phyloP scores from a whole-genome alignment of 1,284 basidiomycete species.

The Ceratobasidium sp. region DNA sequence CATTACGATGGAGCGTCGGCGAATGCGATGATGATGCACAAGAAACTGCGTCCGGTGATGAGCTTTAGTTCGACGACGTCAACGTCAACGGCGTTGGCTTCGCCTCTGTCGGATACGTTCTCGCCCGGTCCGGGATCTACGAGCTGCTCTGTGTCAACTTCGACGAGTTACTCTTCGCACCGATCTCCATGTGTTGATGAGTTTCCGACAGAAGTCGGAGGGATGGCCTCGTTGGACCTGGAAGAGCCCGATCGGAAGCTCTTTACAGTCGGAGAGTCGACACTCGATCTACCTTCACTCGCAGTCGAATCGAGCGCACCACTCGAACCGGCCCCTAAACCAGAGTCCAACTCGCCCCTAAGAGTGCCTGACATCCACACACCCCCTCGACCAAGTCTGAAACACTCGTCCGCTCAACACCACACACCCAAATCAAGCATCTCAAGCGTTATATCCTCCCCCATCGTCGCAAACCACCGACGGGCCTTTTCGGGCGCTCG shows the following conservation, averaged over 20 bases:
- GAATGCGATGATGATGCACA: neutral
- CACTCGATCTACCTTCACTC: neutral
- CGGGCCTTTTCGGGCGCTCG: conserved; percentile 30
- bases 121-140: conserved; percentile 27
- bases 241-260: conserved; percentile 15
- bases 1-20: neutral
- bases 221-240: conserved; percentile 17
- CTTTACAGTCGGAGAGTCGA: neutral
- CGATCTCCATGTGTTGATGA: conserved; percentile 19
- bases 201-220: conserved; percentile 39
- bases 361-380: neutral
- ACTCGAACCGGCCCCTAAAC: neutral
- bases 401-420: neutral
- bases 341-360: neutral
- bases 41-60: conserved; percentile 22
- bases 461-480: conserved; percentile 1
- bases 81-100: conserved; percentile 7
- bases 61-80: conserved; percentile 39
- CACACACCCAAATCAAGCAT: conserved; percentile 14
- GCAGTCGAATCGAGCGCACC: neutral
- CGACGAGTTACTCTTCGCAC: neutral
- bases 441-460: neutral
- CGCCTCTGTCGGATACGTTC: conserved; percentile 32
- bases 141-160: conserved; percentile 26
- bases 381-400: neutral